These are phyloP conservation scores for Seiridium unicorne DNA, from an alignment of 2,329 filamentous ascomycete genomes.

Conservation along the genomic window DNA sequence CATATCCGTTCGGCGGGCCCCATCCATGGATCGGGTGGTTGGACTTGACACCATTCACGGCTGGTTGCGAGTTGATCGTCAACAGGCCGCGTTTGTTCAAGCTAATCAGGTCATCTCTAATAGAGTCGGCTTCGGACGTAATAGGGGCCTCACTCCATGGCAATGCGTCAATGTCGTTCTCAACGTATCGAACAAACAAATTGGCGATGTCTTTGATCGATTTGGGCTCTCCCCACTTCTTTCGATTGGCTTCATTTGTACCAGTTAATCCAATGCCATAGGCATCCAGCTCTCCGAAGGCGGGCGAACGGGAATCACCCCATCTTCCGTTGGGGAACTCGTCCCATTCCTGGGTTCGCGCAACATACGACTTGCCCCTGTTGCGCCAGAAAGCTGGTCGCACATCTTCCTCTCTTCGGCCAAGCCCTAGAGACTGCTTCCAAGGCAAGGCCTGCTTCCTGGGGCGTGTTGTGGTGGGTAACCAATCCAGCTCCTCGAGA, in stretches of 20 bases:
- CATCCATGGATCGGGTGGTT: constrained; percentile 86
- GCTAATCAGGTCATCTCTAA: constrained; percentile 73
- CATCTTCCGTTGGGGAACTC: constrained; percentile 98
- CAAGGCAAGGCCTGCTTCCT: constrained; percentile 90
- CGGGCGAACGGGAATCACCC: constrained; percentile 95
- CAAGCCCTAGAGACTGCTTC: constrained; percentile 89
- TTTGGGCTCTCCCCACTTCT: constrained; percentile 87
- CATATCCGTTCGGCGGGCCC: constrained; percentile 93
- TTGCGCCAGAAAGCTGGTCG: constrained; percentile 99
- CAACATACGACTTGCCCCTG: constrained; percentile 91
- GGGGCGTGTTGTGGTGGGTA: constrained; percentile 74
- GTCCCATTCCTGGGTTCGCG: constrained; percentile 96
- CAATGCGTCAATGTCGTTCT: constrained; percentile 75
- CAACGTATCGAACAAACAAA: constrained; percentile 82
- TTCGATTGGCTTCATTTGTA: constrained; percentile 92
- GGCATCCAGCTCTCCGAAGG: constrained; percentile 91
- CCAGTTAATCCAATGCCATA: constrained; percentile 94
- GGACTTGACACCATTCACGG: constrained; percentile 87
- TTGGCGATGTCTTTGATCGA: constrained; percentile 77
- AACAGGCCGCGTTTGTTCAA: constrained; percentile 85
- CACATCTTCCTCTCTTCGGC: constrained; percentile 89
- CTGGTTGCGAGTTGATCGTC: constrained; percentile 96
- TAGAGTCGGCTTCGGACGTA: constrained; percentile 74
- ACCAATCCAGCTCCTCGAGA: constrained; percentile 81
- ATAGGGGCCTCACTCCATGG: constrained; percentile 95